phyloP scores from a whole-genome alignment of 1,284 basidiomycete genomes.

The Leccinum fallax region DNA sequence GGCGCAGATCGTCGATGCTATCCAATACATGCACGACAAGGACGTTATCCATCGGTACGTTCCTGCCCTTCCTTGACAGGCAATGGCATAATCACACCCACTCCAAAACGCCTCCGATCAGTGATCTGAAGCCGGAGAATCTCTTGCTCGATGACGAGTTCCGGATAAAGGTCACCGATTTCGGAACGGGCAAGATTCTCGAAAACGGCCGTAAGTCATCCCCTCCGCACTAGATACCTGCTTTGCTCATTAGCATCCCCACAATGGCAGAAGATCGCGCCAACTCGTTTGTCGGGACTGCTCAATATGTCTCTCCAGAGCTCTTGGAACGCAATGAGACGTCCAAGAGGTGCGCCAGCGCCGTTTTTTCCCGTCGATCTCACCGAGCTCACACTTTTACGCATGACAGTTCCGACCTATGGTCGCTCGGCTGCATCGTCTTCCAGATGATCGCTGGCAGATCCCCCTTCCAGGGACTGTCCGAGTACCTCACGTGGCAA shows the following conservation, averaged over 20 bases:
- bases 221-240: not conserved
- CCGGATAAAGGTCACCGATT: constrained; percentile 94
- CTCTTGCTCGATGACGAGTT: constrained; percentile 84
- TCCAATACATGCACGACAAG: constrained; percentile 87
- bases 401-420: constrained; percentile 80
- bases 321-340: constrained; percentile 78
- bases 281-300: constrained; percentile 93
- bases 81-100: constrained; percentile 11
- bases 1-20: constrained; percentile 86
- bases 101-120: constrained; percentile 24
- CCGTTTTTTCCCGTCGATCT: not conserved
- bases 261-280: constrained; percentile 48
- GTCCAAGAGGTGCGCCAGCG: constrained; percentile 56
- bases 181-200: constrained; percentile 92
- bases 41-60: constrained; percentile 84
- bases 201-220: constrained; percentile 50
- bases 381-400: not conserved
- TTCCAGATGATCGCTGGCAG: constrained; percentile 96
- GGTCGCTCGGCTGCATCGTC: constrained; percentile 95
- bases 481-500: constrained; percentile 83
- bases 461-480: constrained; percentile 88
- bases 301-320: constrained; percentile 96
- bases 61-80: not conserved
- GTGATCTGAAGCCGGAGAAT: constrained; percentile 93
- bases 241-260: constrained; percentile 11